Percentiles rank a stretch among this genome's conserved stretches.
Evolutionary conservation across 352 stramenopile species (phyloP).

Genomic region (Phytophthora litchii): DNA sequence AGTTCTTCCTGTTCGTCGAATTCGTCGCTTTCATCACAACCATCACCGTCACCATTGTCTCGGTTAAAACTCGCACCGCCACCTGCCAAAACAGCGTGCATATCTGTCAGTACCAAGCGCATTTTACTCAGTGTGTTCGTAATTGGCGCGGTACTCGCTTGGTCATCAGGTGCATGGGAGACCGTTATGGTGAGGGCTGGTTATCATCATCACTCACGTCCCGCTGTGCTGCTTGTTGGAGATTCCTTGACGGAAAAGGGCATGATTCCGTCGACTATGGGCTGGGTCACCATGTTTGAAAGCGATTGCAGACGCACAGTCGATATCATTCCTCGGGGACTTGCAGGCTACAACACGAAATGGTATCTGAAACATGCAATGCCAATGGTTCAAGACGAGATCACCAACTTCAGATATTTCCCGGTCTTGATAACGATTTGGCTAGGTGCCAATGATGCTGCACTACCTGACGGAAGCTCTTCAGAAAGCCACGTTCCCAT

Average conservation of each 20-base stretch:
- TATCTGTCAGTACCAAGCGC: conserved; percentile 19
- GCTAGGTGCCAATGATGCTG: conserved; percentile 64
- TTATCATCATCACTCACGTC: conserved; percentile 18
- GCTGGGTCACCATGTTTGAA: conserved; percentile 47
- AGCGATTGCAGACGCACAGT: conserved; percentile 46
- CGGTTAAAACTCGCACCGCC: background rate
- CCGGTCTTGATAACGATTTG: conserved; percentile 52
- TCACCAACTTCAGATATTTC: conserved; percentile 22
- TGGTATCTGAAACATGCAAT: conserved; percentile 40
- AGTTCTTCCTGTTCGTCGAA: background rate
- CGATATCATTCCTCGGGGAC: conserved; percentile 53
- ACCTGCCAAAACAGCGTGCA: background rate
- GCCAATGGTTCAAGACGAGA: conserved; percentile 38
- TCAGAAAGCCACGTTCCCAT: conserved; percentile 49
- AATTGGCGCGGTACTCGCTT: conserved; percentile 25
- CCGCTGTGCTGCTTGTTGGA: conserved; percentile 46
- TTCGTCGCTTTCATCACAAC: conserved; percentile 6
- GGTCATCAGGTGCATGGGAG: conserved; percentile 27
- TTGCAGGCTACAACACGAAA: conserved; percentile 61
- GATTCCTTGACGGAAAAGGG: conserved; percentile 66
- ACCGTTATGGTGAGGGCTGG: background rate
- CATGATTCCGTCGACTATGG: conserved; percentile 37
- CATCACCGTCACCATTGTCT: background rate
- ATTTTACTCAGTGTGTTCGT: conserved; percentile 16
- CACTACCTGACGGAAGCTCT: conserved; percentile 35